Base-by-base conservation (phyloP, 306 rosid species). In the Alnus rubra region DNA sequence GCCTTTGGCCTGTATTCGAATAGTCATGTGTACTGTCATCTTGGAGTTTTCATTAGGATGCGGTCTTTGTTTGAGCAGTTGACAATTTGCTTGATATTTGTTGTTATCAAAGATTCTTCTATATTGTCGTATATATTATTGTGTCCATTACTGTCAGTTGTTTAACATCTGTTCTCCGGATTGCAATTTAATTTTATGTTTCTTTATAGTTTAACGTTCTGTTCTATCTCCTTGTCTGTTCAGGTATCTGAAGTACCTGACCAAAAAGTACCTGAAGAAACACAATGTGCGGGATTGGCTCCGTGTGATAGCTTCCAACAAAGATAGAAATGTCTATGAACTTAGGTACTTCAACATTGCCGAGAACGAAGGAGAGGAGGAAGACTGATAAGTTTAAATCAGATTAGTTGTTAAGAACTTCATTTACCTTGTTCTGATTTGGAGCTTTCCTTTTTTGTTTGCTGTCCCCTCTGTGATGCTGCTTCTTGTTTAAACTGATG, bases 231-330 rank as follows among this genome's bases (percentile, higher is more conserved):
- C 55, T 31, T 4, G 2, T 19, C 18, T 60, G 52, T 79, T 82
- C 79, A 88, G 92, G 72, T 88, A 88, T 76, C 77, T 88, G 81
- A 88, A 88, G 80, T 88, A 86, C 79, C 78, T 88, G 82, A 82
- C 92, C 0, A 86, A 88, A 75, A 88, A 88, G 81, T 88, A 86
- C 67, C 77, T 88, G 73, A 88, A 88, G 90, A 88, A 88, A 50
- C 89, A 86, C 77, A 88, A 88, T 2, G 92, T 86, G 58, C 88
- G 92, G 33, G 92, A 88, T 78, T 88, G 92, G 89, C 92, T 88
- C 23, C 86, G 92, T 5, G 89, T 86, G 73, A 86, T 88, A 18
- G 83, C 92, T 15, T 87, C 92, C 71, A 86, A 88, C 92, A 88
- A 88, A 81, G 92, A 88, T 8, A 58, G 90, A 52, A 88, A 88